These are phyloP conservation scores for Coemansia sp. DNA, from an alignment of 192 early-diverging fungal genomes.

Conservation along the genomic window DNA sequence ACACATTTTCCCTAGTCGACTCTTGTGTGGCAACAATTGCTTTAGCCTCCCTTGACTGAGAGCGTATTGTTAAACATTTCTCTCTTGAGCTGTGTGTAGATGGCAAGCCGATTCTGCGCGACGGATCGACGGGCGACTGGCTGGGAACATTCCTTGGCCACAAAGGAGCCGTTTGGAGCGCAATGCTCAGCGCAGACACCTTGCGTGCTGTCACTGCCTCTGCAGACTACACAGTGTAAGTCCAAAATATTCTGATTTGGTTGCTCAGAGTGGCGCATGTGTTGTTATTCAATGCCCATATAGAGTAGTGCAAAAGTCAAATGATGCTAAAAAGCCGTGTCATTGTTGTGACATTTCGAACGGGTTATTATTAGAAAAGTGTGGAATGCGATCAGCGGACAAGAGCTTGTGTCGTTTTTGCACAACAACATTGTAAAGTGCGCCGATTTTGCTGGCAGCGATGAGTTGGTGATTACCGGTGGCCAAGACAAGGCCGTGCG, in stretches of 20 bases:
- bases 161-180: slow-evolving; percentile 91
- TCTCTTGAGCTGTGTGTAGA: slow-evolving; percentile 49
- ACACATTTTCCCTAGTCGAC: too few relatives aligned
- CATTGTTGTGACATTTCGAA: too few relatives aligned
- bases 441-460: slow-evolving; percentile 76
- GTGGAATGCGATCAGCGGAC: slow-evolving; percentile 83
- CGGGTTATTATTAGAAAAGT: slow-evolving; percentile 58
- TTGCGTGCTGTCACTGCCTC: slow-evolving; percentile 87
- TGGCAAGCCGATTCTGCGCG: slow-evolving; percentile 81
- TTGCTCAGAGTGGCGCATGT: not conserved
- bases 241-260: slow-evolving; percentile 1
- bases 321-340: not conserved
- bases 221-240: slow-evolving; percentile 86
- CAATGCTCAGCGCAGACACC: slow-evolving; percentile 73
- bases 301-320: too few relatives aligned
- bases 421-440: slow-evolving; percentile 83
- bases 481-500: slow-evolving; percentile 80
- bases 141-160: slow-evolving; percentile 88
- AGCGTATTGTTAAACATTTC: too few relatives aligned
- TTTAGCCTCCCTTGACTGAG: not conserved
- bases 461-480: slow-evolving; percentile 71
- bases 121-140: slow-evolving; percentile 90
- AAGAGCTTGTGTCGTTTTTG: slow-evolving; percentile 65
- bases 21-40: not conserved
- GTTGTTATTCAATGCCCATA: too few relatives aligned